A percentile compares a stretch with the other conserved stretches of the same genome.
phyloP scores from a whole-genome alignment of 2,329 filamentous ascomycete genomes.

The Tolypocladium ovalisporum region DNA sequence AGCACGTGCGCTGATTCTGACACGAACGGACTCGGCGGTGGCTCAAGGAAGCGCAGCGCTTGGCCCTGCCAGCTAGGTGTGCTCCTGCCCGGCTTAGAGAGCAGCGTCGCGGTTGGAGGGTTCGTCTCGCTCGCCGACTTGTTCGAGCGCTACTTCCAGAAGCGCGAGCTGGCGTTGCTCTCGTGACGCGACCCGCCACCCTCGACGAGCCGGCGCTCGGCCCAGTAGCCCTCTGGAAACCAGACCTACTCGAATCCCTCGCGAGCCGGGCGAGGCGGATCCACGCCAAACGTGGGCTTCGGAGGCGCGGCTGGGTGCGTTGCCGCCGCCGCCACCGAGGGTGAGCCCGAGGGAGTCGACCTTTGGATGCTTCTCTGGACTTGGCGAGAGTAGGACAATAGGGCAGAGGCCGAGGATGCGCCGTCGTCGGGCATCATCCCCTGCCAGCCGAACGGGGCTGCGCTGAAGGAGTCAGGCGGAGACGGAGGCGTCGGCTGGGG shows the following conservation, averaged over 20 bases:
- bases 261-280: slow-evolving; percentile 44
- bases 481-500: too few relatives aligned
- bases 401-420: slow-evolving; percentile 3
- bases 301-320: not conserved
- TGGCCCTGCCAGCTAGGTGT: slow-evolving; percentile 3
- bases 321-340: not conserved
- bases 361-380: not conserved
- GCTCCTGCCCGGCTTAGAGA: slow-evolving; percentile 14
- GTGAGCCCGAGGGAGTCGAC: not conserved
- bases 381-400: not conserved
- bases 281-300: slow-evolving; percentile 19
- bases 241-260: slow-evolving; percentile 51
- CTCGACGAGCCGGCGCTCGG: slow-evolving; percentile 34
- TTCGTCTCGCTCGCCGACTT: slow-evolving; percentile 25
- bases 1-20: slow-evolving; percentile 37
- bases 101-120: slow-evolving; percentile 9
- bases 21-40: slow-evolving; percentile 29
- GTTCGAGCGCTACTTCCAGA: slow-evolving; percentile 30
- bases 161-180: slow-evolving; percentile 21
- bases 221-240: slow-evolving; percentile 53
- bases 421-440: slow-evolving; percentile 4
- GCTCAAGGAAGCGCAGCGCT: not conserved
- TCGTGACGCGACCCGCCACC: slow-evolving; percentile 11
- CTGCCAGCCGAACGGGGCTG: not conserved
- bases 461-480: slow-evolving; percentile 1